Evolutionary conservation across 2,329 filamentous ascomycete species (phyloP).

Genomic region (Exophiala phaeomuriformis): DNA sequence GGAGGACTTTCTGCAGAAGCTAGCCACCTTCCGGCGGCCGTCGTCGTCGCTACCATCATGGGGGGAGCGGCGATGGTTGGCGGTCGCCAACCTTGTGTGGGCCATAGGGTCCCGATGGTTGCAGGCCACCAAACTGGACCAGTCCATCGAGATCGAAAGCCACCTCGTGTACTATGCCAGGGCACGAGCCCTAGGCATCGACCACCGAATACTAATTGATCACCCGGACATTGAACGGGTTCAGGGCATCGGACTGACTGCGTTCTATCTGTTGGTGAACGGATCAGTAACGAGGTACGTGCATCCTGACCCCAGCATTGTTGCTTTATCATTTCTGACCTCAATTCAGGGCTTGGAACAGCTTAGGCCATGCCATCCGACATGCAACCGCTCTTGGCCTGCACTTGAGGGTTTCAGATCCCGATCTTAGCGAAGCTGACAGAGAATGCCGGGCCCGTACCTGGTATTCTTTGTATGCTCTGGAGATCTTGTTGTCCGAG

Average conservation of each 20-base stretch:
- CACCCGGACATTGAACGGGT: slow-evolving; percentile 26
- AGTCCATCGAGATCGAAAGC: slow-evolving; percentile 1
- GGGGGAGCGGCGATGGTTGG: slow-evolving; percentile 17
- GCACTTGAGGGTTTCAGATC: slow-evolving; percentile 24
- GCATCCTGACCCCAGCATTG: neutral
- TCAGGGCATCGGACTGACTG: slow-evolving; percentile 24
- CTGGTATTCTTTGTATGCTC: slow-evolving; percentile 27
- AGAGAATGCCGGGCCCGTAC: slow-evolving; percentile 19
- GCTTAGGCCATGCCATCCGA: slow-evolving; percentile 26
- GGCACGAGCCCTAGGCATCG: slow-evolving; percentile 26
- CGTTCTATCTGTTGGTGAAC: slow-evolving; percentile 23
- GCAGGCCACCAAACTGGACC: slow-evolving; percentile 11
- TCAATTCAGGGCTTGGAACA: slow-evolving; percentile 27
- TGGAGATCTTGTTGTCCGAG: slow-evolving; percentile 27
- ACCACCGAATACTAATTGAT: slow-evolving; percentile 26
- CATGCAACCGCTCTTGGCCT: slow-evolving; percentile 28
- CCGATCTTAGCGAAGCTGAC: slow-evolving; percentile 10
- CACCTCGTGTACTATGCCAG: slow-evolving; percentile 28
- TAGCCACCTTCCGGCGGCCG: slow-evolving; percentile 1
- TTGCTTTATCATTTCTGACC: neutral
- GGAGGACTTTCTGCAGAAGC: slow-evolving; percentile 14
- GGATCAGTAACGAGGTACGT: slow-evolving; percentile 28
- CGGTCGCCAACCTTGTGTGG: slow-evolving; percentile 20
- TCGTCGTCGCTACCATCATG: slow-evolving; percentile 5
- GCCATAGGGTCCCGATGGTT: slow-evolving; percentile 19